A percentile compares a stretch with the other conserved stretches of the same genome.
phyloP scores from a whole-genome alignment of 2,329 filamentous ascomycete genomes.

The Helicocarpus griseus region DNA sequence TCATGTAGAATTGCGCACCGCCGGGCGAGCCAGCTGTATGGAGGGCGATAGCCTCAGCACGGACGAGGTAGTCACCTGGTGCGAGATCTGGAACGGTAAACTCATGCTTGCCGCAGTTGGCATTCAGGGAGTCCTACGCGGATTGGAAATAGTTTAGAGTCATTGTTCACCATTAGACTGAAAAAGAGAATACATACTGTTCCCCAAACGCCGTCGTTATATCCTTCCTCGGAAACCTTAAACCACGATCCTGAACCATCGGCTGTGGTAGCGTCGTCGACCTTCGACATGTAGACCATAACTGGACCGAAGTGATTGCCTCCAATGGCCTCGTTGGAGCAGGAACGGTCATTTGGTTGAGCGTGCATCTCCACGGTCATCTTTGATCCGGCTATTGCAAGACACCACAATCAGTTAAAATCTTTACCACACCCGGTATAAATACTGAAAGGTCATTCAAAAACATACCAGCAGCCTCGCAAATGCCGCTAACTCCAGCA shows the following conservation, averaged over 20 bases:
- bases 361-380: constrained; percentile 4
- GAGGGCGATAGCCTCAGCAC: constrained; percentile 40
- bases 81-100: constrained; percentile 36
- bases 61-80: constrained; percentile 39
- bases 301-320: constrained; percentile 46
- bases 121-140: constrained; percentile 6
- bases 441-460: no score
- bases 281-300: constrained; percentile 21
- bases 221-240: constrained; percentile 20
- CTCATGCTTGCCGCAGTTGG: constrained; percentile 3
- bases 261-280: constrained; percentile 7
- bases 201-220: constrained; percentile 16
- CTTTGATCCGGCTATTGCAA: not conserved
- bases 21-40: constrained; percentile 32
- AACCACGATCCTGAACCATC: constrained; percentile 9
- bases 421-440: no score
- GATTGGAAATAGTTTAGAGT: no score
- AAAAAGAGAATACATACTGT: not conserved
- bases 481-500: not conserved
- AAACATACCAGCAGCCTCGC: constrained; percentile 1
- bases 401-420: not conserved
- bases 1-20: constrained; percentile 40
- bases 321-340: constrained; percentile 44
- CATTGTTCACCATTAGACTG: not conserved
- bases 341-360: constrained; percentile 24